phyloP scores from a whole-genome alignment of 305 asterid species.

The Fraxinus velutina region DNA sequence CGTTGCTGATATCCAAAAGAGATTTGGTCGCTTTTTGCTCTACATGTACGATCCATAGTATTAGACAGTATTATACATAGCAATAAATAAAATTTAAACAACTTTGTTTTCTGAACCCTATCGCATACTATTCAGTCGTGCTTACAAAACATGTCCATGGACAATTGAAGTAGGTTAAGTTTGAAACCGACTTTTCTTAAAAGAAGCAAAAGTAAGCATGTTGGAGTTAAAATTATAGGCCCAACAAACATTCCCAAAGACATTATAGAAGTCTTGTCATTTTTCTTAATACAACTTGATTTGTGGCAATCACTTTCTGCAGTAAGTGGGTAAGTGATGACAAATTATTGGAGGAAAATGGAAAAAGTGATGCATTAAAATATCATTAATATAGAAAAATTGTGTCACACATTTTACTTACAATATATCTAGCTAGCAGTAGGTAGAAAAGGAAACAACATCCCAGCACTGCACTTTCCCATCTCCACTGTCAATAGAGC shows the following conservation, averaged over 20 bases:
- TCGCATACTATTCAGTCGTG: neutral
- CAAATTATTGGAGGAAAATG: neutral
- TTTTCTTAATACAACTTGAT: neutral
- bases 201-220: neutral
- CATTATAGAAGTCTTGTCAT: neutral
- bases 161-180: neutral
- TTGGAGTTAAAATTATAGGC: neutral
- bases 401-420: constrained; percentile 35
- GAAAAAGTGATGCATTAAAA: neutral
- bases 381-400: neutral
- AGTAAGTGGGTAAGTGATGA: neutral
- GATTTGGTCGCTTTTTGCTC: constrained; percentile 69
- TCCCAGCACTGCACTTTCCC: constrained; percentile 95
- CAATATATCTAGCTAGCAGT: constrained; percentile 65
- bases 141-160: neutral
- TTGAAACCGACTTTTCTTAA: neutral
- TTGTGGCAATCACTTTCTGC: neutral
- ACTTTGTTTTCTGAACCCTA: neutral
- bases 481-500: constrained; percentile 74
- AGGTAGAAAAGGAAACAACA: constrained; percentile 81
- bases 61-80: neutral
- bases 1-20: constrained; percentile 92
- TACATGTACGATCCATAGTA: constrained; percentile 27
- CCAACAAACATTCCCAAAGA: neutral
- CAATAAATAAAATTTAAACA: neutral